phyloP scores from a whole-genome alignment of 225 moss, liverwort and hornwort genomes.

The Physcomitrellopsis africana region DNA sequence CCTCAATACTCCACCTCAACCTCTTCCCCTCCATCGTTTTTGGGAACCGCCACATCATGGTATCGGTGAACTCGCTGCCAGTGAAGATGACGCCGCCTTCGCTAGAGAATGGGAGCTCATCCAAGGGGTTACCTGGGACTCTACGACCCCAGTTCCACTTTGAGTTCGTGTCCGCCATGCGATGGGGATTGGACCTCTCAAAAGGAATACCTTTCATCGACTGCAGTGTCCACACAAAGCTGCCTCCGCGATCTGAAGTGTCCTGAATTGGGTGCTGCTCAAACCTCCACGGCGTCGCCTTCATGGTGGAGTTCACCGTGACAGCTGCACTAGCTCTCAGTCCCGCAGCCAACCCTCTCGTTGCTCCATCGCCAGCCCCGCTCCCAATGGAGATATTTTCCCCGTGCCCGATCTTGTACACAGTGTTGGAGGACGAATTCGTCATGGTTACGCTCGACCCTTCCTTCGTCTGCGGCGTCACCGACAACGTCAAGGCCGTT shows the following conservation, averaged over 20 bases:
- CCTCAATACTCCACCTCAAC: conserved; percentile 52
- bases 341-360: conserved; percentile 26
- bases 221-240: conserved; percentile 62
- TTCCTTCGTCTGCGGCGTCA: conserved; percentile 45
- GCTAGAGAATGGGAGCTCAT: conserved; percentile 49
- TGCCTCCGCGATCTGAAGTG: conserved; percentile 51
- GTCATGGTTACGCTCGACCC: conserved; percentile 60
- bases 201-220: conserved; percentile 53
- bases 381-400: conserved; percentile 35
- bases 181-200: conserved; percentile 49
- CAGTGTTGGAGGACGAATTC: conserved; percentile 47
- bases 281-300: conserved; percentile 58
- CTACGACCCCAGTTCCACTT: conserved; percentile 46
- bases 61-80: conserved; percentile 36
- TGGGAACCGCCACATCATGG: conserved; percentile 55
- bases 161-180: conserved; percentile 48
- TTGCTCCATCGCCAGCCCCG: conserved; percentile 15
- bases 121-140: conserved; percentile 48
- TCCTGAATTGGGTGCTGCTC: conserved; percentile 47
- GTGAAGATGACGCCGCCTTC: conserved; percentile 56
- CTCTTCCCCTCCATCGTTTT: conserved; percentile 50
- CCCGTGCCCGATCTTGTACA: conserved; percentile 43
- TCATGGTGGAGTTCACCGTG: conserved; percentile 35
- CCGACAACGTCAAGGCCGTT: conserved; percentile 36
- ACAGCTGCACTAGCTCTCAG: conserved; percentile 30